Evolutionary conservation across 225 moss, liverwort and hornwort genomes (phyloP), one percentile per base, ranked within the genome.

Genomic region (Rhytidiadelphus loreus): DNA sequence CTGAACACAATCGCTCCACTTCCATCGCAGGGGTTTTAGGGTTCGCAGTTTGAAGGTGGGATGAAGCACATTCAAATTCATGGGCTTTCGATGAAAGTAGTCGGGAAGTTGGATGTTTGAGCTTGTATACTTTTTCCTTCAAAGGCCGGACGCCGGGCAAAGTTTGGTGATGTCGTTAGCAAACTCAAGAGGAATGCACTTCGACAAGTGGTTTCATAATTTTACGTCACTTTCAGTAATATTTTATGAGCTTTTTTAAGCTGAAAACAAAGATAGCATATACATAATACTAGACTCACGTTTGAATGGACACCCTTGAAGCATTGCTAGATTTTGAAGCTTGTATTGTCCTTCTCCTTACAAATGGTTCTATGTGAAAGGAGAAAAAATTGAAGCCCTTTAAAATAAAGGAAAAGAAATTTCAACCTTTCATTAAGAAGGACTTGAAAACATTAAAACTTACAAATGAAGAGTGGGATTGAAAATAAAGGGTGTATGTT

Each of bases 201-300:
- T n/a, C n/a, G n/a, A n/a, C 0, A 20, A 52, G 2, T 35, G 5
- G 76, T 76, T 76, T 76, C 2, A 13, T 52, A 35, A 14, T 52
- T 76, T 52, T 35, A 0, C 0, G 0, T 35, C 22, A 35, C 0
- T 21, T 5, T 52, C 35, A 8, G 3, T 22, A 22, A 22, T 33
- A 52, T 76, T 76, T 22, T 8, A 33, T 0, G 52, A 52, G 5
- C 5, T 13, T 35, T 76, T 6, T 7, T 7, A 52, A 75, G 50
- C 13, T 33, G 33, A 3, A 33, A 32, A 52, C 33, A 2, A 33
- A 13, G 13, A 1, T 1, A 12, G 20, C 32, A 20, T 7, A 4
- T 48, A 75, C 20, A 50, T n/a, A n/a, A n/a, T n/a, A n/a, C n/a
- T n/a, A n/a, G n/a, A n/a, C 1, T 33, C 5, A 32, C 52, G 13